A percentile compares a stretch with the other conserved stretches of the same genome.
phyloP scores from a whole-genome alignment of 2,329 filamentous ascomycete species.

The Coniochaeta ligniaria region DNA sequence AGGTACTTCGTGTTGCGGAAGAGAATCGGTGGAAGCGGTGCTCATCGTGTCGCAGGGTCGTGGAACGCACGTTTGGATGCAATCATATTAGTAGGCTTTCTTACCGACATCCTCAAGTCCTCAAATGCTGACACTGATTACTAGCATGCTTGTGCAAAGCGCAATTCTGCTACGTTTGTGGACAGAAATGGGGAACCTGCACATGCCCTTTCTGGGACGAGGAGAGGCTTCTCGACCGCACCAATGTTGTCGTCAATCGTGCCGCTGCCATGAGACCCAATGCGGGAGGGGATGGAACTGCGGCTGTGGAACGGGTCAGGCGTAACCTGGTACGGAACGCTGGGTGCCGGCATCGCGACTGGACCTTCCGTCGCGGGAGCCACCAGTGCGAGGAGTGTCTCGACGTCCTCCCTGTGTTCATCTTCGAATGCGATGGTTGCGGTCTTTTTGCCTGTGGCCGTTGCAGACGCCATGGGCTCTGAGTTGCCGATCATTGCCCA shows the following conservation, averaged over 20 bases:
- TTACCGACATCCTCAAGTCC: too few relatives aligned
- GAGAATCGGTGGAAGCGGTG: constrained; percentile 46
- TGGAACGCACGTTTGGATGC: constrained; percentile 45
- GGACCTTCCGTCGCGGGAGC: constrained; percentile 15
- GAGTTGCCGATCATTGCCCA: too few relatives aligned
- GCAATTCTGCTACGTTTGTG: constrained; percentile 45
- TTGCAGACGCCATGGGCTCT: too few relatives aligned
- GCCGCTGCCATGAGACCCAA: constrained; percentile 10
- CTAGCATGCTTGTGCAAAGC: constrained; percentile 36
- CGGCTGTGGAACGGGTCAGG: too few relatives aligned
- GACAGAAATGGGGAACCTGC: constrained; percentile 31
- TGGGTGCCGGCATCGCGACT: too few relatives aligned
- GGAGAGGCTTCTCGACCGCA: constrained; percentile 16
- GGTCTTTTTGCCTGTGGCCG: too few relatives aligned
- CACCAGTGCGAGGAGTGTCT: constrained; percentile 36
- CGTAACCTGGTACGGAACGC: too few relatives aligned
- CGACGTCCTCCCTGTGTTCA: constrained; percentile 18
- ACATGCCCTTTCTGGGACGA: constrained; percentile 31
- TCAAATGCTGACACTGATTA: neutral
- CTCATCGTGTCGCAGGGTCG: constrained; percentile 31
- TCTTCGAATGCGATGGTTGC: neutral
- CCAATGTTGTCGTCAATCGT: constrained; percentile 26
- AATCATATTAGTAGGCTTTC: constrained; percentile 46
- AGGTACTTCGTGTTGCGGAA: constrained; percentile 30
- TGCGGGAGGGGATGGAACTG: too few relatives aligned